phyloP scores from a whole-genome alignment of 257 asterid species.

The Thymus mandschuricus region DNA sequence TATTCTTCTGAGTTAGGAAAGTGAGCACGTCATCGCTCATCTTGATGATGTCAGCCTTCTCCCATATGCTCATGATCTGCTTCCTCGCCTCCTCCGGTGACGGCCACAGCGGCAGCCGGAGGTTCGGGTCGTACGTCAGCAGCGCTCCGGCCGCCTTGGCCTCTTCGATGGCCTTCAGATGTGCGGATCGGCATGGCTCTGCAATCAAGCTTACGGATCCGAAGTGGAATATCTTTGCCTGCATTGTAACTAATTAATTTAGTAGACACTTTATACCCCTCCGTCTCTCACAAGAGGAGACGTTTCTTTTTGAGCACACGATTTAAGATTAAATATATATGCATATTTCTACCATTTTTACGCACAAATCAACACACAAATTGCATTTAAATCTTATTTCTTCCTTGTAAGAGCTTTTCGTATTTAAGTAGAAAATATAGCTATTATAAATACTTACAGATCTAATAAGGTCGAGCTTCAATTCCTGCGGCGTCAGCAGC shows the following conservation, averaged over 20 bases:
- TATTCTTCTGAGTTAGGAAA: slow-evolving; percentile 61
- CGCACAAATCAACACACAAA: too few species aligned
- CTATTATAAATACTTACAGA: slow-evolving; percentile 67
- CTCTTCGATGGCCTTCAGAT: slow-evolving; percentile 75
- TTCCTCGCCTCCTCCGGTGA: slow-evolving; percentile 67
- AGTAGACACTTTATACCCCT: too few species aligned
- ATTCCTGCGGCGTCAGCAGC: slow-evolving; percentile 61
- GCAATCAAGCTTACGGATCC: slow-evolving; percentile 82
- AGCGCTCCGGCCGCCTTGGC: slow-evolving; percentile 75
- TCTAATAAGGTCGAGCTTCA: slow-evolving; percentile 70
- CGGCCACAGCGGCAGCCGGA: slow-evolving; percentile 75
- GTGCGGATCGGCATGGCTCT: slow-evolving; percentile 89
- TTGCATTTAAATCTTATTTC: too few species aligned
- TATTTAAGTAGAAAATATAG: too few species aligned
- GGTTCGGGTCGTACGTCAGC: slow-evolving; percentile 78
- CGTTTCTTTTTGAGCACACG: too few species aligned
- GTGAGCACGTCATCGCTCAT: slow-evolving; percentile 69
- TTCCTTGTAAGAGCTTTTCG: too few species aligned
- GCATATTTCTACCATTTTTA: too few species aligned
- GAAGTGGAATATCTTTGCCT: slow-evolving; percentile 80
- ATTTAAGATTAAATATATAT: too few species aligned
- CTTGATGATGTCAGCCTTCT: slow-evolving; percentile 74
- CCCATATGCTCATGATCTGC: slow-evolving; percentile 81
- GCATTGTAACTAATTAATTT: neutral
- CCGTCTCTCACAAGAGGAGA: too few species aligned